Percentiles rank a stretch among this genome's conserved stretches.
Evolutionary conservation across 139 green algal genomes (phyloP).

Genomic region (Eudorina sp.): DNA sequence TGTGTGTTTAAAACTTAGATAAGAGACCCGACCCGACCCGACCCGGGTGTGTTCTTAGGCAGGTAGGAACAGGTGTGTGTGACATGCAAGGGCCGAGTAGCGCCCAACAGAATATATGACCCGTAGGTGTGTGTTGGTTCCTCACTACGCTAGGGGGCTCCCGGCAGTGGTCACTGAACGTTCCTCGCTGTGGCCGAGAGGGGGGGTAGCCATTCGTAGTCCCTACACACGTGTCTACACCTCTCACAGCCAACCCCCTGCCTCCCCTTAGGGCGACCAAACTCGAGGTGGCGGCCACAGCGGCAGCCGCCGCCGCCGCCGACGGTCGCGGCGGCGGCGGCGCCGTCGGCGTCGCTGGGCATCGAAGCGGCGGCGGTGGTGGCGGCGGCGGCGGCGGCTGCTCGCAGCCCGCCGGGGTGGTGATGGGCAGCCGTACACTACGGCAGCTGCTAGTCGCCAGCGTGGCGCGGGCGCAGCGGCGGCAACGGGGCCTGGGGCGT

Average conservation of each 20-base stretch:
- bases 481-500: neutral
- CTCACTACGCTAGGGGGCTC: too few relatives aligned
- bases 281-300: constrained; percentile 11
- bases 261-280: constrained; percentile 19
- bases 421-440: constrained; percentile 12
- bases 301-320: neutral
- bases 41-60: too few relatives aligned
- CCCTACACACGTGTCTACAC: too few relatives aligned
- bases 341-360: neutral
- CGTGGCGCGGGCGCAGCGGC: constrained; percentile 19
- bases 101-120: neutral
- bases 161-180: too few relatives aligned
- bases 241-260: too few relatives aligned
- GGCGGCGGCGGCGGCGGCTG: neutral
- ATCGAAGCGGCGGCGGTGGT: neutral
- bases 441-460: neutral
- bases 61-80: too few relatives aligned
- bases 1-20: too few relatives aligned
- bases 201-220: too few relatives aligned
- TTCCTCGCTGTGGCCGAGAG: too few relatives aligned
- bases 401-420: neutral
- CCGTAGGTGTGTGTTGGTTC: neutral
- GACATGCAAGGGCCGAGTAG: too few relatives aligned
- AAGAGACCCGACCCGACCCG: too few relatives aligned
- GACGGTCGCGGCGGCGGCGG: neutral